Percentiles rank a stretch among this genome's conserved stretches.
Conservation (phyloP, 169 alveolate species). For the Cystoisospora suis region DNA sequence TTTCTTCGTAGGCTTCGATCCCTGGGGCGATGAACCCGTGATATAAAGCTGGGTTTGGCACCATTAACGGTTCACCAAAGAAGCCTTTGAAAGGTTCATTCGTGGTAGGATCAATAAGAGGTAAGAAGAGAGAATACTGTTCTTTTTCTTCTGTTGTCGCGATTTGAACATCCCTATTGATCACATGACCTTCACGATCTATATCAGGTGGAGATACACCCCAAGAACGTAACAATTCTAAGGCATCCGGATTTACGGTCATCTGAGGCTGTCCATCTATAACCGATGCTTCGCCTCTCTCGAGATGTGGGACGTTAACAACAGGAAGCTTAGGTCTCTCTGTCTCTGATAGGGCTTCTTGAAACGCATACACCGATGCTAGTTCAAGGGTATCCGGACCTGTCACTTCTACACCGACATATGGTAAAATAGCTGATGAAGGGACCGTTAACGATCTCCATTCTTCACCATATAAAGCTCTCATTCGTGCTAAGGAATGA, state of each 20-base stretch:
- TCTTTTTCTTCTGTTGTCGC: background rate
- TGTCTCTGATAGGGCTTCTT: conserved; percentile 1
- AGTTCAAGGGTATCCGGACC: conserved; percentile 44
- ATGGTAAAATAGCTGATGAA: conserved; percentile 55
- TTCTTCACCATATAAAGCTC: conserved; percentile 47
- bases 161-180: background rate
- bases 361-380: conserved; percentile 36
- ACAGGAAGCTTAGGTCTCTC: conserved; percentile 25
- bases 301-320: conserved; percentile 45
- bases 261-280: conserved; percentile 45
- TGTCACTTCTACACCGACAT: conserved; percentile 26
- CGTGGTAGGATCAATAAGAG: conserved; percentile 45
- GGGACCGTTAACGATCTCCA: conserved; percentile 42
- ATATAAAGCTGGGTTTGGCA: conserved; percentile 62
- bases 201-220: conserved; percentile 45
- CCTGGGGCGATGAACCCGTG: conserved; percentile 32
- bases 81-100: conserved; percentile 43
- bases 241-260: conserved; percentile 37
- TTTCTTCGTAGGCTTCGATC: background rate
- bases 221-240: conserved; percentile 35
- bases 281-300: conserved; percentile 34
- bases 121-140: conserved; percentile 18
- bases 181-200: conserved; percentile 8
- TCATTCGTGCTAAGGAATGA: conserved; percentile 42
- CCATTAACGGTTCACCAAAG: conserved; percentile 47